Percentiles rank a stretch among this genome's conserved stretches.
Conservation (phyloP, 768 basidiomycete genomes). For the Pholiota molesta region DNA sequence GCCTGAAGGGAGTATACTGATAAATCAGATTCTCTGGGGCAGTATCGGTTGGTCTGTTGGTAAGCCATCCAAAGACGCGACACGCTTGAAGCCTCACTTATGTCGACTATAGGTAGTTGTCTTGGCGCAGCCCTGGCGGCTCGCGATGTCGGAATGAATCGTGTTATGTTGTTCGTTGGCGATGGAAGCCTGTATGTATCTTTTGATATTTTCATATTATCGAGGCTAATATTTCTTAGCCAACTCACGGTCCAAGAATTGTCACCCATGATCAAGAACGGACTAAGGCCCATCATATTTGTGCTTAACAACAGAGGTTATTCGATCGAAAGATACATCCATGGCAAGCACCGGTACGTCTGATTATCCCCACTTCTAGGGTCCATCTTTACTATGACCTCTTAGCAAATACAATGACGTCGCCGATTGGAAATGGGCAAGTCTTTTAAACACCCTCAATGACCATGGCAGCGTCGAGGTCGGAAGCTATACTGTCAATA, state of each 20-base stretch:
- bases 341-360: slow-evolving; percentile 58
- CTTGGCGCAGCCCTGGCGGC: slow-evolving; percentile 86
- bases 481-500: slow-evolving; percentile 58
- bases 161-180: slow-evolving; percentile 85
- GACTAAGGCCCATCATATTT: slow-evolving; percentile 82
- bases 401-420: slow-evolving; percentile 86
- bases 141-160: slow-evolving; percentile 56
- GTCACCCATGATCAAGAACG: slow-evolving; percentile 77
- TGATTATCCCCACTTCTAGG: background rate
- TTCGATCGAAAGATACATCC: slow-evolving; percentile 82
- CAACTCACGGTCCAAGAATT: slow-evolving; percentile 84
- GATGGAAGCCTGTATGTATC: slow-evolving; percentile 74
- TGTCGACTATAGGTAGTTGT: slow-evolving; percentile 46
- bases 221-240: slow-evolving; percentile 35
- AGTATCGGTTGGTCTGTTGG: slow-evolving; percentile 91
- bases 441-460: slow-evolving; percentile 57
- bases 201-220: background rate
- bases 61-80: slow-evolving; percentile 25
- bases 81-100: background rate
- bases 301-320: slow-evolving; percentile 83
- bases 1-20: slow-evolving; percentile 65
- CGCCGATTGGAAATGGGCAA: slow-evolving; percentile 75
- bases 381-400: background rate
- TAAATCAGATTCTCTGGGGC: slow-evolving; percentile 88
- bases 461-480: slow-evolving; percentile 55